These are phyloP conservation scores for Pseudopyricularia cyperi DNA, from an alignment of 2,329 filamentous ascomycete genomes.

Conservation along the genomic window DNA sequence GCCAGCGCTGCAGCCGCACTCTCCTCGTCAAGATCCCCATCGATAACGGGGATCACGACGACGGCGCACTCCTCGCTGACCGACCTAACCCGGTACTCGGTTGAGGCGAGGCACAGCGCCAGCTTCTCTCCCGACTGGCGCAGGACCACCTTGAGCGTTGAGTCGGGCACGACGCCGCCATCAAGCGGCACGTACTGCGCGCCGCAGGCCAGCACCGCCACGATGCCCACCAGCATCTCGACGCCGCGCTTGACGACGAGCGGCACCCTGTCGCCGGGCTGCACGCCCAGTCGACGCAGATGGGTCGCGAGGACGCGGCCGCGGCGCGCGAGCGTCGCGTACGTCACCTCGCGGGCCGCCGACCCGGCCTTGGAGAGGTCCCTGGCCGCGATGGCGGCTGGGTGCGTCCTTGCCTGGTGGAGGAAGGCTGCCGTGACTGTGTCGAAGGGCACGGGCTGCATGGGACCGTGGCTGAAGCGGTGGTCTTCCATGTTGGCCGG, in stretches of 20 bases:
- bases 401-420: neutral
- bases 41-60: constrained; percentile 1
- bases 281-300: constrained; percentile 1
- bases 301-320: neutral
- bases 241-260: constrained; percentile 40
- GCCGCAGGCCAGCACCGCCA: constrained; percentile 41
- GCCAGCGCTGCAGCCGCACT: too few relatives aligned
- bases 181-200: constrained; percentile 49
- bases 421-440: constrained; percentile 1
- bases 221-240: constrained; percentile 44
- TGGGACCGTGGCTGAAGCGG: constrained; percentile 1
- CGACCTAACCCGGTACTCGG: constrained; percentile 3
- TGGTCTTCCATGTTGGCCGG: neutral
- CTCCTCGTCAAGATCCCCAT: neutral
- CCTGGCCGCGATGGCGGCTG: neutral
- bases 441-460: neutral
- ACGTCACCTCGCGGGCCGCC: neutral
- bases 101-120: constrained; percentile 28
- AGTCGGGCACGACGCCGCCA: constrained; percentile 35
- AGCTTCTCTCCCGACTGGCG: constrained; percentile 26
- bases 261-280: constrained; percentile 30
- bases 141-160: constrained; percentile 34
- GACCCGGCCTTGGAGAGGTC: neutral
- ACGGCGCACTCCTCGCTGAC: neutral
- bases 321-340: constrained; percentile 1